Base-by-base conservation (phyloP, 495 filamentous ascomycete species). In the Aspergillus indologenus region DNA sequence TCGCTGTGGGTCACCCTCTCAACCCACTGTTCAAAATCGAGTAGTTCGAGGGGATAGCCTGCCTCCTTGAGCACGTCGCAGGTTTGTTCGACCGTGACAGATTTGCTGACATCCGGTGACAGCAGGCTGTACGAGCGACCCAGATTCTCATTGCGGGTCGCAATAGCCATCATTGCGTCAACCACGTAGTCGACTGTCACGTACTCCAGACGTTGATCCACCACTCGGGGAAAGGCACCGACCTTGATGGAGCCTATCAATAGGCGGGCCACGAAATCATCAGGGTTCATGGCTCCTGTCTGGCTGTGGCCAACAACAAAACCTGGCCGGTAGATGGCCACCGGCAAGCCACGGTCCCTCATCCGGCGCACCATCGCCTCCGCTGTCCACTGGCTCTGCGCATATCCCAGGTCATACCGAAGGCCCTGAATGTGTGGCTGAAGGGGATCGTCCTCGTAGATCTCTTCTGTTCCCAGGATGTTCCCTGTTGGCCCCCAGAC, bases 181-280 rank as follows among this genome's bases (percentile, higher is more conserved):
- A 56, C 45, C 0, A 64, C 61, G 56, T 59, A 67, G 49, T 65
- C 62, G 0, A 61, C 54, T 8, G 67, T 58, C 3, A 67, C 62
- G 31, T 57, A 65, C 12, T 64, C 61, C 9, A 57, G 42, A 1
- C 56, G 42, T 24, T 67, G 65, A 0, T 45, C 9, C 5, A 15
- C 34, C 6, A 64, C 45, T 14, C 48, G 40, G 2, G 69, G 69
- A 7, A 43, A 71, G 0, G 18, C n/a, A 3, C 65, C 60, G 12
- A 58, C 11, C 21, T 63, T 58, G 17, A 68, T 62, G 49, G 61
- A 64, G 0, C 44, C 58, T 5, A 61, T 31, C 6, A 71, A 53
- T 18, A 71, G 23, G 2, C 69, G 66, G 49, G 44, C 46, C 12
- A 66, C 53, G 51, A 69, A 65, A 53, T 71, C 69, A n/a, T 69